These are phyloP conservation scores for Phytopythium chamaehyphon DNA, from an alignment of 352 stramenopile species.

Conservation along the genomic window DNA sequence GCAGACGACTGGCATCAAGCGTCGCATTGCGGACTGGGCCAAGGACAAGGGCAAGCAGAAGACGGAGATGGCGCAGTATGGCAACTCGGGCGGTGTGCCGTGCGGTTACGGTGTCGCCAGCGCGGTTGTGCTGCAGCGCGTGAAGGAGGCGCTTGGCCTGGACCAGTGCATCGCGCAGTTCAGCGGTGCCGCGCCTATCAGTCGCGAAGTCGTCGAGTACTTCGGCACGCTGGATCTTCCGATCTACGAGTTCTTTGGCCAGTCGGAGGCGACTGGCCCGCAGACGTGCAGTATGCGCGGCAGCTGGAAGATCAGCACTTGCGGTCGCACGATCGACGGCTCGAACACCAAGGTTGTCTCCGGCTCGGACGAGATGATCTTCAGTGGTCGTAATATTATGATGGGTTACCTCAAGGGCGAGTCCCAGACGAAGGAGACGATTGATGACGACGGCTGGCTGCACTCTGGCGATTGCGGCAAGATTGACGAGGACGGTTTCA, in stretches of 20 bases:
- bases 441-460: slow-evolving; percentile 92
- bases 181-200: slow-evolving; percentile 89
- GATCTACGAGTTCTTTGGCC: slow-evolving; percentile 93
- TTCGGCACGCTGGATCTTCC: slow-evolving; percentile 94
- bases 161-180: slow-evolving; percentile 82
- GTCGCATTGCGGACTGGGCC: slow-evolving; percentile 88
- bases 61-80: slow-evolving; percentile 80
- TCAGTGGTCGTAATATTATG: slow-evolving; percentile 84
- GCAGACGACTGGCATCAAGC: slow-evolving; percentile 89
- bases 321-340: slow-evolving; percentile 72
- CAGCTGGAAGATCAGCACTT: slow-evolving; percentile 89
- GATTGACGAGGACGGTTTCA: slow-evolving; percentile 90
- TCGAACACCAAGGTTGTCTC: slow-evolving; percentile 51
- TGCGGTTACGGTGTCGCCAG: slow-evolving; percentile 90
- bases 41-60: slow-evolving; percentile 85
- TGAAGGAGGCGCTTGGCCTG: slow-evolving; percentile 89
- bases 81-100: slow-evolving; percentile 77
- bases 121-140: slow-evolving; percentile 77
- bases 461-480: slow-evolving; percentile 92
- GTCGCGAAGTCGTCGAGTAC: slow-evolving; percentile 92
- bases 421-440: slow-evolving; percentile 79
- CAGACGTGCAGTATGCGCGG: slow-evolving; percentile 70
- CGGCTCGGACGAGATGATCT: slow-evolving; percentile 71
- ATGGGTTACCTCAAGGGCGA: slow-evolving; percentile 87
- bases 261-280: slow-evolving; percentile 89